Evolutionary conservation across 2,329 filamentous ascomycete genomes (phyloP), one percentile per base, ranked within the genome.

Genomic region (Penicillium vulpinum): DNA sequence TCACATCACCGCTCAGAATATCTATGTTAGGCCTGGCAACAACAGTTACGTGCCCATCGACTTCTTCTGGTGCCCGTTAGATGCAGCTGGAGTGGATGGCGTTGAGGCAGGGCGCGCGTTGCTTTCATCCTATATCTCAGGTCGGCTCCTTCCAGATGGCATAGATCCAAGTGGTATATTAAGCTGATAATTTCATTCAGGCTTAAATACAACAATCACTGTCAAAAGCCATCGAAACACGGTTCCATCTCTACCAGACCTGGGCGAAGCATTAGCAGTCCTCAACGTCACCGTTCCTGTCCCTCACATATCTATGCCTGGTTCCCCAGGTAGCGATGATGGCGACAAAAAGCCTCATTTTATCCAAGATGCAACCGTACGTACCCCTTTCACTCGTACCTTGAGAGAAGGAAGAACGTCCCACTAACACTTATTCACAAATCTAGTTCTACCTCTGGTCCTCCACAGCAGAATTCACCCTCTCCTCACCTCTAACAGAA

Each of bases 71-170:
- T 85, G 90, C 62, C 92, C 92, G 0, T 74, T 79, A 4, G 81
- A 72, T 4, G 72, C 84, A 57, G 84, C 86, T 36, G 91, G 90
- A 10, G 65, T 80, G n/a, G 70, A 80, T 51, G 89, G 85, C 2
- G 80, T 80, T 41, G 73, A 78, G 28, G 81, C 87, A 59, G 92
- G 90, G 2, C 82, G 85, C 51, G 84, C 92, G 45, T 78, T 97
- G 21, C 75, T 97, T 10, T 96, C 91, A 2, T 86, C 90, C 65
- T 97, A 94, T 68, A 79, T 97, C 11, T 97, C 92, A 4, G 92
- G 83, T 83, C 68, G 46, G 73, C 61, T 15, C 47, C 22, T 29
- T 24, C 10, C 11, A 18, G 26, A 16, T 43, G 18, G 16, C 11
- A 24, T 36, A 1, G 13, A 21, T 13, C 4, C 10, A 7, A 38